Base-by-base conservation (phyloP, 305 asterid genomes). In the Plantago coronopus region DNA sequence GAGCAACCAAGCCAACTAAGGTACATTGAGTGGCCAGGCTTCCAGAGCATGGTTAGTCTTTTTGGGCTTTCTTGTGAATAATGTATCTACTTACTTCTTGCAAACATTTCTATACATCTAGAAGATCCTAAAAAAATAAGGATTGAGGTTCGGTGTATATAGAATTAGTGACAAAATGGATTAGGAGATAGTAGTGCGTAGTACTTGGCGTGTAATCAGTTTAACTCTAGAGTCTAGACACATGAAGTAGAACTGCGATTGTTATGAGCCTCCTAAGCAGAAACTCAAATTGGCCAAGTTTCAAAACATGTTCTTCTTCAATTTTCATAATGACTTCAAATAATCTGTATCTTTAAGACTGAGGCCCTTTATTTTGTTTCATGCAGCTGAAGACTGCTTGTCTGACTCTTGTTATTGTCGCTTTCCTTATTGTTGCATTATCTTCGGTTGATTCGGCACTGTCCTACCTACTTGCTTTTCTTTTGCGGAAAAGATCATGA, bases 351-450 rank as follows among this genome's bases (percentile, higher is more conserved):
- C 27, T 19, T 23, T 49, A 13, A 48, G 0, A 34, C 40, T 63
- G 57, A 66, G 56, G 44, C 62, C 62, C 12, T 29, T 59, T 67
- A 8, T 57, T 62, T 4, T 51, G 53, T 70, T 70, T 70, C 48
- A 17, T 72, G 83, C 91, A 89, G 97, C 79, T 89, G 72, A 87
- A 83, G 79, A 89, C 95, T 1, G 94, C 97, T 17, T 69, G 77
- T 22, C 70, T 89, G 72, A 86, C 95, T 40, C 97, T 89, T 17
- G 76, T 77, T 65, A 89, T 87, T 1, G 96, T 87, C 57, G 97
- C 85, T n/a, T 42, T 83, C 79, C 89, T 90, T 21, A 81, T 87
- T 47, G 71, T 90, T 61, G 88, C 90, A 49, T 78, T 89, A 59
- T 62, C 88, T 8, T 77, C 95, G 0, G 87, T 89, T 17, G 97